Base-by-base conservation (phyloP, 305 asterid genomes). In the Solanum chacoense region DNA sequence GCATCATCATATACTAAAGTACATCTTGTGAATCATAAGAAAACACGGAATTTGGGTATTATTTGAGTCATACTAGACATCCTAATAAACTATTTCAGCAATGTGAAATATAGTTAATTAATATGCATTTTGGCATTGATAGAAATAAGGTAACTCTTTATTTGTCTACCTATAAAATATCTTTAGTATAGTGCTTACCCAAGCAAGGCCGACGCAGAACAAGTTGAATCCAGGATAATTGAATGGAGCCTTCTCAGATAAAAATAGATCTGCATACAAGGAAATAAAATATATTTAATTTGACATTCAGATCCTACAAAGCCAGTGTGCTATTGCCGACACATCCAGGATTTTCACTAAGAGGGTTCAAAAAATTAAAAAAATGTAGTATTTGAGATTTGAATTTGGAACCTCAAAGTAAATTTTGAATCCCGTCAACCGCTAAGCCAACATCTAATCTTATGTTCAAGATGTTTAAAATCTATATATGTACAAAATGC, bases 221-320 rank as follows among this genome's bases (percentile, higher is more conserved):
- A 73, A 71, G 77, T 55, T 72, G 59, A 86, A 86, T 65, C 88
- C 84, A 20, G 79, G 84, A 73, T 86, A 73, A 71, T 74, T 32
- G 77, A 88, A 79, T 55, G 89, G 89, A 32, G 89, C 87, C 59
- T 59, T 34, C 63, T 88, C 81, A 16, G 89, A 88, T 65, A 79
- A 84, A 73, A 79, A 88, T 45, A 88, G 14, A 37, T 84, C 89
- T 88, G 36, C 28, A 77, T 37, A 84, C 35, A 36, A n/a, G 18
- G 71, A 80, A 80, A 42, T 8, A 28, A 26, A 80, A 40, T 26
- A 16, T 36, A 26, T 4, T 40, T 40, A 80, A 40, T 40, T 40
- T 80, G 69, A 26, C 36, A 79, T 79, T 76, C 36, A 80, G 26
- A 80, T 79, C 67, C 85, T 12, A 26, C n/a, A 79, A 40, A 38